A percentile compares a stretch with the other conserved stretches of the same genome.
phyloP scores from a whole-genome alignment of 2,329 filamentous ascomycete species.

The Neofusicoccum umdonicola region DNA sequence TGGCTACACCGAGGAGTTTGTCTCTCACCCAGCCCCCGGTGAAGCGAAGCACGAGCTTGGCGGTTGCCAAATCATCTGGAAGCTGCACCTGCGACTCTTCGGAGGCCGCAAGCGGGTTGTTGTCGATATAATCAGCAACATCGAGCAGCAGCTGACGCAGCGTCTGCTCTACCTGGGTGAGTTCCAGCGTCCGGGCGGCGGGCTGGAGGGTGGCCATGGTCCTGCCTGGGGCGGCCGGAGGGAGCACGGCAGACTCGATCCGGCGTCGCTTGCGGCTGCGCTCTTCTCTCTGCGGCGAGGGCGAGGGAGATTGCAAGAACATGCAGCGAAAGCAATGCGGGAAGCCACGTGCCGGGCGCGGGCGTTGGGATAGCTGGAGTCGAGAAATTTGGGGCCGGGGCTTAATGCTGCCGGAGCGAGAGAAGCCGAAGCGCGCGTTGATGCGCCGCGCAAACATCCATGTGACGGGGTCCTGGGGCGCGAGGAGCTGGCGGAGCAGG shows the following conservation, averaged over 20 bases:
- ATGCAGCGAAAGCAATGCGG: conserved; percentile 27
- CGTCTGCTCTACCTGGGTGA: conserved; percentile 69
- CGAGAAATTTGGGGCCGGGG: conserved; percentile 5
- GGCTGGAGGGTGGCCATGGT: conserved; percentile 27
- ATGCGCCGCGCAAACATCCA: neutral
- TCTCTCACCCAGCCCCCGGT: conserved; percentile 87
- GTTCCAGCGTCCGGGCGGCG: conserved; percentile 44
- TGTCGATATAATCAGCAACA: conserved; percentile 69
- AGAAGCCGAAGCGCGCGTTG: neutral
- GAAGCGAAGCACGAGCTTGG: conserved; percentile 64
- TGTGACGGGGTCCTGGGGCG: neutral
- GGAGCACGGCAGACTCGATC: conserved; percentile 19
- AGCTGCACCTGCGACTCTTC: conserved; percentile 30
- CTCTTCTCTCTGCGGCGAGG: conserved; percentile 25
- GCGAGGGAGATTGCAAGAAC: conserved; percentile 25
- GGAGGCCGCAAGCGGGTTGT: conserved; percentile 28
- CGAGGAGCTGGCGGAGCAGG: neutral
- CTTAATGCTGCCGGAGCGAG: neutral
- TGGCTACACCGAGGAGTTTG: conserved; percentile 69
- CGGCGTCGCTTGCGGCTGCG: conserved; percentile 33
- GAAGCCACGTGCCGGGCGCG: conserved; percentile 14
- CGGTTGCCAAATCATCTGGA: conserved; percentile 45
- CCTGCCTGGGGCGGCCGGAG: conserved; percentile 21
- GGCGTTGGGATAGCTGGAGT: neutral
- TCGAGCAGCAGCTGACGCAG: conserved; percentile 77